Evolutionary conservation across 83 land plant genomes (phyloP).

Genomic region (Picea abies): DNA sequence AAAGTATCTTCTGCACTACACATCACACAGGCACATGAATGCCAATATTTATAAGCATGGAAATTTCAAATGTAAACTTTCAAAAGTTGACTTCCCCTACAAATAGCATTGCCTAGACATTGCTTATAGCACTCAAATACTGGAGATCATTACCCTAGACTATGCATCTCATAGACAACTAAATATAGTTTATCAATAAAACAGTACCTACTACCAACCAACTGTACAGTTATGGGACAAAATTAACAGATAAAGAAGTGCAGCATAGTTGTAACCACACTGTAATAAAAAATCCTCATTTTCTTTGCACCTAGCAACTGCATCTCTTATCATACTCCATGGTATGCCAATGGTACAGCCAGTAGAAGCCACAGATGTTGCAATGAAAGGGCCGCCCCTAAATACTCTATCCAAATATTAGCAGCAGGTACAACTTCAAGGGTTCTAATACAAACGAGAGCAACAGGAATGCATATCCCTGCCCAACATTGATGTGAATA

Average conservation of each 20-base stretch:
- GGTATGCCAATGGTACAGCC: not conserved
- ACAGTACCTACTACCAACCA: not conserved
- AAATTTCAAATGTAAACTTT: not conserved
- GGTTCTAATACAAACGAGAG: not conserved
- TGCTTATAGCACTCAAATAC: not conserved
- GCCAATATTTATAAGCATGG: not conserved
- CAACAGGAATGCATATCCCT: not conserved
- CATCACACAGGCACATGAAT: not conserved
- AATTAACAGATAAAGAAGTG: not conserved
- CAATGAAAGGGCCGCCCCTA: too few relatives aligned
- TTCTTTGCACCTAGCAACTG: not conserved
- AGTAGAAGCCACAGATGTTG: too few relatives aligned
- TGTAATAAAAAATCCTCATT: not conserved
- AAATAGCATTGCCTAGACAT: not conserved
- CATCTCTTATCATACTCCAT: not conserved
- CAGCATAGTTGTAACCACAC: not conserved
- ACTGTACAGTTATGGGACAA: not conserved
- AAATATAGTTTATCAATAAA: not conserved
- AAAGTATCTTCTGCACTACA: not conserved
- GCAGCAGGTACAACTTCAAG: not conserved
- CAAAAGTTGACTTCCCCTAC: not conserved
- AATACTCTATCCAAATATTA: not conserved
- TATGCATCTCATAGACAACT: not conserved
- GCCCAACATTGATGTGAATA: not conserved
- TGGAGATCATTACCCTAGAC: not conserved